Conservation (phyloP, 179 eudicot species). For the Camellia oleifera region DNA sequence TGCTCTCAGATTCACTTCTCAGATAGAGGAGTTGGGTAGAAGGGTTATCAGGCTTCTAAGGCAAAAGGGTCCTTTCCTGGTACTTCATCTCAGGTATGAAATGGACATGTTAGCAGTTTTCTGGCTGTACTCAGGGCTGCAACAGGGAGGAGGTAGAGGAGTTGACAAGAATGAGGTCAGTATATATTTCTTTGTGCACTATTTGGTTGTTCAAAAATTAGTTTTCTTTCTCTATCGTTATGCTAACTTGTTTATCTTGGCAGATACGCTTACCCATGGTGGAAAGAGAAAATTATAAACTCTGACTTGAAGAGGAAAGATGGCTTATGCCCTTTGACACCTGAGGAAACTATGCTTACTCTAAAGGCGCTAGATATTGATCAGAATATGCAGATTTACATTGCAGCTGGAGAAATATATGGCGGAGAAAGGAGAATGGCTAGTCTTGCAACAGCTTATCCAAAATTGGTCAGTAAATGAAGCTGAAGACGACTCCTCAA, state of each 20-base stretch:
- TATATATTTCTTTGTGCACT: not conserved
- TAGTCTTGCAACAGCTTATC: constrained; percentile 52
- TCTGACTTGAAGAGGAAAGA: constrained; percentile 67
- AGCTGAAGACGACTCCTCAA: not conserved
- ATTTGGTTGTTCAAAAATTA: not conserved
- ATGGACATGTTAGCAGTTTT: constrained; percentile 76
- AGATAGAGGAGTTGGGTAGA: constrained; percentile 57
- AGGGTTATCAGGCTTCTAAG: constrained; percentile 46
- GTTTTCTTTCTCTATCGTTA: not conserved
- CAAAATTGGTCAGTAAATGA: constrained; percentile 49
- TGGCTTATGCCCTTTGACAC: constrained; percentile 68
- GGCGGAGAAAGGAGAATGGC: constrained; percentile 71
- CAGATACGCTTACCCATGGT: constrained; percentile 79
- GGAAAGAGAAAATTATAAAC: constrained; percentile 73
- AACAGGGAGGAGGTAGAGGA: constrained; percentile 53
- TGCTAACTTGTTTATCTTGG: constrained; percentile 11
- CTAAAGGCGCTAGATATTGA: constrained; percentile 60
- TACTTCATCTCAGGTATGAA: constrained; percentile 66
- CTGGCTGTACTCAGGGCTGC: constrained; percentile 69
- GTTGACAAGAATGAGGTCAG: constrained; percentile 62
- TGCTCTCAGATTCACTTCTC: constrained; percentile 56
- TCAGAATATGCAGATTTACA: constrained; percentile 53
- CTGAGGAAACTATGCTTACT: constrained; percentile 62
- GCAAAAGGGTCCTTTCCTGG: constrained; percentile 55
- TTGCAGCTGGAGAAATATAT: constrained; percentile 73